Evolutionary conservation across 805 yeast genomes (phyloP).

Genomic region (Priceomyces castillae): DNA sequence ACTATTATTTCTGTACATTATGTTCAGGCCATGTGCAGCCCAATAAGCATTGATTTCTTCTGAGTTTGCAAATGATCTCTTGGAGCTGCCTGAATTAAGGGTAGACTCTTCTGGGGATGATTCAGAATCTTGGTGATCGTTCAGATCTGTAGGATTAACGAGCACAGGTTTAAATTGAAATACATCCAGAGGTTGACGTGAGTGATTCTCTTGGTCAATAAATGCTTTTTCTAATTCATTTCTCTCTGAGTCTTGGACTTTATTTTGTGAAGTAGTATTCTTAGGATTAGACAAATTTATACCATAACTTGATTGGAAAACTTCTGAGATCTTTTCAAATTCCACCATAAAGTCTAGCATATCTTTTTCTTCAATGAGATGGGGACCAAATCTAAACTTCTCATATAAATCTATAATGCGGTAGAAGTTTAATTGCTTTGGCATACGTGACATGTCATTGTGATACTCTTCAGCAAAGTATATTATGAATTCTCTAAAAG

Average conservation of each 20-base stretch:
- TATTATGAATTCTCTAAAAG: constrained; percentile 43
- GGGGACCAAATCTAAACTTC: constrained; percentile 61
- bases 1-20: not conserved
- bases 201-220: constrained; percentile 1
- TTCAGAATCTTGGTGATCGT: not conserved
- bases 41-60: not conserved
- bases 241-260: not conserved
- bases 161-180: not conserved
- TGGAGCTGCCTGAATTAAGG: not conserved
- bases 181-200: not conserved
- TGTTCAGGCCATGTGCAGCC: not conserved
- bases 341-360: constrained; percentile 56
- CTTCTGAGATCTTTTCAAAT: constrained; percentile 17
- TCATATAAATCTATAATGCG: constrained; percentile 56
- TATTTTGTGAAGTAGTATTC: not conserved
- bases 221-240: not conserved
- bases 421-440: constrained; percentile 10
- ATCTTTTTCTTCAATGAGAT: constrained; percentile 54
- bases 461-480: constrained; percentile 23
- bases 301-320: constrained; percentile 17
- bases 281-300: constrained; percentile 6
- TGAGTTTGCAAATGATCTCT: not conserved
- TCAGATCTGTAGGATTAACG: not conserved
- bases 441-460: constrained; percentile 5
- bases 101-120: not conserved